Conservation (phyloP, 2,329 filamentous ascomycete genomes). For the Trichoderma sp. region DNA sequence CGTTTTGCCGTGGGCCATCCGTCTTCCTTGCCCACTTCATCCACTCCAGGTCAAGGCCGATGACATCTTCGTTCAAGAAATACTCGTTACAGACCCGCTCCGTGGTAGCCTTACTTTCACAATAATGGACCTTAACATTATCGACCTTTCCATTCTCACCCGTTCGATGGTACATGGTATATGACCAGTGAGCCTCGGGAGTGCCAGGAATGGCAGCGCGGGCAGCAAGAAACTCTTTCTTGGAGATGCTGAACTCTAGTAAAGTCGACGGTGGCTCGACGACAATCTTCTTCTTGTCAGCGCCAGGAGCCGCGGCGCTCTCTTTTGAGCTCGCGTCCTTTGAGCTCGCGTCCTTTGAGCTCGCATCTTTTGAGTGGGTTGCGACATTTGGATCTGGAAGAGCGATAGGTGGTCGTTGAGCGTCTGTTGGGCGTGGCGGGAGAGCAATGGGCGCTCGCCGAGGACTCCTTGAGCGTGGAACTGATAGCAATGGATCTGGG, state of each 20-base stretch:
- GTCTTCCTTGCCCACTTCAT: slow-evolving; percentile 49
- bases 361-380: background rate
- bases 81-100: slow-evolving; percentile 63
- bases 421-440: background rate
- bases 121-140: slow-evolving; percentile 73
- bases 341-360: background rate
- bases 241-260: slow-evolving; percentile 33
- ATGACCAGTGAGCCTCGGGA: slow-evolving; percentile 62
- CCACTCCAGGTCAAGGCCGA: slow-evolving; percentile 96
- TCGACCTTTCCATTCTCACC: slow-evolving; percentile 41
- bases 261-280: slow-evolving; percentile 29
- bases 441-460: background rate
- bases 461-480: background rate
- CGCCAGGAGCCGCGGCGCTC: background rate
- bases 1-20: slow-evolving; percentile 59
- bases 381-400: background rate
- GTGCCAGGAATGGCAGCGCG: slow-evolving; percentile 45
- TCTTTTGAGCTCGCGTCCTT: background rate
- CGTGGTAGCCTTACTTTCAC: slow-evolving; percentile 62
- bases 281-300: background rate
- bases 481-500: background rate
- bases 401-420: no score
- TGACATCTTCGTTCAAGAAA: slow-evolving; percentile 65
- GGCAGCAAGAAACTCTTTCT: slow-evolving; percentile 40
- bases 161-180: slow-evolving; percentile 63